Evolutionary conservation across 495 filamentous ascomycete species (phyloP), one percentile per base, ranked within the genome.

Genomic region (Durotheca rogersii): DNA sequence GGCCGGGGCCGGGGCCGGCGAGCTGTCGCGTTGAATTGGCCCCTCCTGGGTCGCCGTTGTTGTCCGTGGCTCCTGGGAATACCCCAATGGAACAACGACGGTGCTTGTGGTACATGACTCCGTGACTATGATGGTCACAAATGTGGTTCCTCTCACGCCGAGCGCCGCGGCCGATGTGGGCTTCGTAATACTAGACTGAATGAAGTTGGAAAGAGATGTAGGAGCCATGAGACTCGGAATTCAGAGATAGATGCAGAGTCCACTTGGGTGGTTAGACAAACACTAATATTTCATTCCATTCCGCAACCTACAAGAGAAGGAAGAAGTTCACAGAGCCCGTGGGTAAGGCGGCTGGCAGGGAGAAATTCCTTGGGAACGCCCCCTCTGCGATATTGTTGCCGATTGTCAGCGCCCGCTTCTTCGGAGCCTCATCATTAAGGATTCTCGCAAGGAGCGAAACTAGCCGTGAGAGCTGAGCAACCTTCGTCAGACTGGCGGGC

Each of bases 1-100:
- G 2, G 19, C 16, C 1, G 48, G 42, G 1, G 39, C 17, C 9
- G 31, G 15, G 0, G 40, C 15, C 27, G 39, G 4, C 21, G 3
- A n/a, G 25, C 23, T 15, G 20, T 21, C 2, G 21, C 18, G 14
- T 31, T 18, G 1, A 14, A 10, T 19, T 38, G 17, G 17, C 11
- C 35, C 14, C 16, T 30, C 9, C 21, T 33, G 7, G 30, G 30
- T n/a, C 9, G 23, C 23, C 9, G 23, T 9, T 27, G 23, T 41
- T 29, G 15, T 16, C 35, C 20, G 11, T 41, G 38, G 11, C 15
- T 41, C 20, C n/a, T 41, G 38, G 11, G 2, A 15, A 15, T 37
- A 37, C 2, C 55, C 55, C 9, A 50, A 20, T 12, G 33, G 32
- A 6, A 58, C 16, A 3, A 53, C 25, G 0, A 39, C 48, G 7